phyloP scores from a whole-genome alignment of 495 filamentous ascomycete genomes.

The Podospora conica region DNA sequence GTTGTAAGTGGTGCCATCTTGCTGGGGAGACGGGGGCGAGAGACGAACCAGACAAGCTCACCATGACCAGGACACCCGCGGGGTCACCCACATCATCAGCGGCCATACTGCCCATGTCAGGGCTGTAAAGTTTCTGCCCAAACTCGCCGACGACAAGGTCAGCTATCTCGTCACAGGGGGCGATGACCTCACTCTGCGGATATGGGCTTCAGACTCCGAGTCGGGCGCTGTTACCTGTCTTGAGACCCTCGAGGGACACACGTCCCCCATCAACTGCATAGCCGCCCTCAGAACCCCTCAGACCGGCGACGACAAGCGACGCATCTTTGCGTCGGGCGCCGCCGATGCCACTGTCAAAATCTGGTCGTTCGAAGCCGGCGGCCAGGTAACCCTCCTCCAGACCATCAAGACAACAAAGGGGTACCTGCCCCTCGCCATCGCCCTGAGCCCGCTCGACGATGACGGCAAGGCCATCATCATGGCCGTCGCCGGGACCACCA shows the following conservation, averaged over 20 bases:
- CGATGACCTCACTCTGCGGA: slow-evolving; percentile 67
- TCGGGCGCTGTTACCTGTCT: slow-evolving; percentile 30
- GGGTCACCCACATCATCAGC: slow-evolving; percentile 63
- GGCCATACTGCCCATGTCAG: slow-evolving; percentile 81
- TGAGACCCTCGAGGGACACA: slow-evolving; percentile 55
- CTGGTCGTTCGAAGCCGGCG: slow-evolving; percentile 52
- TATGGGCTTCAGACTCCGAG: slow-evolving; percentile 54
- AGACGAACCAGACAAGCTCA: not conserved
- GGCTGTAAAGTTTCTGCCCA: slow-evolving; percentile 70
- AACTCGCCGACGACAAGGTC: slow-evolving; percentile 36
- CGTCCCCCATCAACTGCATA: slow-evolving; percentile 73
- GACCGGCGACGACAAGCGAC: slow-evolving; percentile 7
- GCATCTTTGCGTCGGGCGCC: slow-evolving; percentile 61
- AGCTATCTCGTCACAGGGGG: slow-evolving; percentile 70
- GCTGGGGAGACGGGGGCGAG: not conserved
- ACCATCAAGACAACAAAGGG: slow-evolving; percentile 66
- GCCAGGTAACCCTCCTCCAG: slow-evolving; percentile 53
- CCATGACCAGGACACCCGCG: slow-evolving; percentile 44
- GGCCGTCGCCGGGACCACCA: slow-evolving; percentile 77
- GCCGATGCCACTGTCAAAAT: slow-evolving; percentile 80
- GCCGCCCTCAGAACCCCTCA: slow-evolving; percentile 44
- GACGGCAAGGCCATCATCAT: slow-evolving; percentile 52
- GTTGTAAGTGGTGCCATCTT: slow-evolving; percentile 51
- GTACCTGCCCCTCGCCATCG: slow-evolving; percentile 73
- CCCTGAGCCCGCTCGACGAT: slow-evolving; percentile 52